Conservation (phyloP, 148 eudicot species). For the Agrostemma githago region DNA sequence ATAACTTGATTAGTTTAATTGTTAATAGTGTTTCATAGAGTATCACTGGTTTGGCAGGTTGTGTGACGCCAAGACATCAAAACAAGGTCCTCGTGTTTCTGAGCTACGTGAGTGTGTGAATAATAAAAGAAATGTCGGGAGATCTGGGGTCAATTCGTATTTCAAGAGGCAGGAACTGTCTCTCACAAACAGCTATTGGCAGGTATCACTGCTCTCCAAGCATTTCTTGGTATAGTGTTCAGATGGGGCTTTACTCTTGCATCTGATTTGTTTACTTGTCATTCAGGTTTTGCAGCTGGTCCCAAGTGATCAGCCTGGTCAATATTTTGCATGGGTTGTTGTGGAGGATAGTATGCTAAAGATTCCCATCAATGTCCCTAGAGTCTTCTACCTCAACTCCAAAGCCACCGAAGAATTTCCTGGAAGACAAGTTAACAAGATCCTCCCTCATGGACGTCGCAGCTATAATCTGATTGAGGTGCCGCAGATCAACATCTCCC, state of each 20-base stretch:
- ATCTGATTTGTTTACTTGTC: conserved; percentile 15
- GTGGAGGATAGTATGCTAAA: conserved; percentile 76
- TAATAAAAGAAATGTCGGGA: conserved; percentile 40
- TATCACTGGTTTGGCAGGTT: conserved; percentile 42
- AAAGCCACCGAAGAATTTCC: conserved; percentile 96
- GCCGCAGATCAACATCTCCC: conserved; percentile 14
- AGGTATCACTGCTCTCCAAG: conserved; percentile 42
- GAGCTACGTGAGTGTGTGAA: conserved; percentile 30
- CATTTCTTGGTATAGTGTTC: conserved; percentile 2
- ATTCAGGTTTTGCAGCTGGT: conserved; percentile 82
- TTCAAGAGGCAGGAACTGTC: conserved; percentile 77
- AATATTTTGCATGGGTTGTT: conserved; percentile 78
- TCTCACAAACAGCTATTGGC: conserved; percentile 72
- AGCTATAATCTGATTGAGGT: conserved; percentile 90
- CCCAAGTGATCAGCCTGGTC: conserved; percentile 60
- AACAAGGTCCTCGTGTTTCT: conserved; percentile 31
- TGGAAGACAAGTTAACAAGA: conserved; percentile 83
- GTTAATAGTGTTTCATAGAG: conserved; percentile 2
- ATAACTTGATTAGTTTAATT: neutral
- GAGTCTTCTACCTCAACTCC: conserved; percentile 86
- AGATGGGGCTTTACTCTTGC: conserved; percentile 6
- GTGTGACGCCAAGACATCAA: conserved; percentile 35
- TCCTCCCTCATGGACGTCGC: conserved; percentile 88
- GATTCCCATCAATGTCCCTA: conserved; percentile 67
- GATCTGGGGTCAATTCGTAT: conserved; percentile 71